Evolutionary conservation across 208 protist species (phyloP).

Genomic region (Acanthamoeba royreba): DNA sequence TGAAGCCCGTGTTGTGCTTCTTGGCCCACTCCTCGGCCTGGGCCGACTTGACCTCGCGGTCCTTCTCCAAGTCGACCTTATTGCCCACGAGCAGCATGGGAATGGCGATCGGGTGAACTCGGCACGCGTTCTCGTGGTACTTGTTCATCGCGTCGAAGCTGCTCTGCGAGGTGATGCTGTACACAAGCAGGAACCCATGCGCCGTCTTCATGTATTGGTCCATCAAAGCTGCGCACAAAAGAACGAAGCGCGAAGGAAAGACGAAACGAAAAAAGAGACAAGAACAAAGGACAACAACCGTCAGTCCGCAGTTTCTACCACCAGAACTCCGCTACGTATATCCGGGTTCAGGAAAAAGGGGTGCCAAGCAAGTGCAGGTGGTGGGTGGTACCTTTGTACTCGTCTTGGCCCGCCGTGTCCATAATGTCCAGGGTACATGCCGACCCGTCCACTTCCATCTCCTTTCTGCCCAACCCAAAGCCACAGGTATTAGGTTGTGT

Average conservation of each 20-base stretch:
- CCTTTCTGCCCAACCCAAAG: slow-evolving; percentile 48
- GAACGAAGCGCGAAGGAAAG: neutral
- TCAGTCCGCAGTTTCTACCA: too few relatives aligned
- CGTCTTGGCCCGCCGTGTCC: slow-evolving; percentile 80
- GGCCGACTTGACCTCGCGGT: slow-evolving; percentile 64
- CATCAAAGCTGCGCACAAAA: slow-evolving; percentile 50
- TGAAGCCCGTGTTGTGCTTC: slow-evolving; percentile 42
- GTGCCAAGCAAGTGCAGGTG: too few relatives aligned
- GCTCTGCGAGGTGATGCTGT: slow-evolving; percentile 37
- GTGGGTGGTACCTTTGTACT: slow-evolving; percentile 24
- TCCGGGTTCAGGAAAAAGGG: too few relatives aligned
- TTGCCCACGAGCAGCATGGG: slow-evolving; percentile 65
- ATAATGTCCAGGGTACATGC: slow-evolving; percentile 80
- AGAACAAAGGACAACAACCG: neutral
- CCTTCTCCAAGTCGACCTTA: slow-evolving; percentile 74
- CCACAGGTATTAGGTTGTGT: neutral
- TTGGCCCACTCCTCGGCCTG: slow-evolving; percentile 74
- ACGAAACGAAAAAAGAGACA: neutral
- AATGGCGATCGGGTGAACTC: neutral
- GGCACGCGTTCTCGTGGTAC: neutral
- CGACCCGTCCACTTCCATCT: slow-evolving; percentile 79
- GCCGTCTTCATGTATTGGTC: slow-evolving; percentile 68
- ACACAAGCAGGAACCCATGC: slow-evolving; percentile 64
- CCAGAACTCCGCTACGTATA: too few relatives aligned
- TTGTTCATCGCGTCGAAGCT: slow-evolving; percentile 43